Percentiles rank a stretch among this genome's conserved stretches.
Conservation (phyloP, 768 basidiomycete genomes). For the Lactarius evosmus region DNA sequence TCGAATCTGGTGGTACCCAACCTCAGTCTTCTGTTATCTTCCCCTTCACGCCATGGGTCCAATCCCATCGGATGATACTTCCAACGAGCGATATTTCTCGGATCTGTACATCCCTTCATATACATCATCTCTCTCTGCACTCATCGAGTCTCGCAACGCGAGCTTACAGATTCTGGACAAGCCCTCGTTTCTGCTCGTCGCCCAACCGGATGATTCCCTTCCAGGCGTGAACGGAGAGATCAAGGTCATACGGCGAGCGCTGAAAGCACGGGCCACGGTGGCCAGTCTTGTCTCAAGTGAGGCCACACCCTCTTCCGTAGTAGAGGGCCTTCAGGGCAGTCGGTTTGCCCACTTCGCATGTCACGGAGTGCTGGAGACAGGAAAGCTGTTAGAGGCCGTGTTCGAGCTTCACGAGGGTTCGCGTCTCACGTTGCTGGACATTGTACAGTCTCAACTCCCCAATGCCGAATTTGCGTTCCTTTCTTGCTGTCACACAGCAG, state of each 20-base stretch:
- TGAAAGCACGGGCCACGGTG: background rate
- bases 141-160: conserved; percentile 1
- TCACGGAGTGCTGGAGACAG: conserved; percentile 6
- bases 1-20: conserved; percentile 5
- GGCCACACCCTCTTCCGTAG: background rate
- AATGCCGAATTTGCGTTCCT: conserved; percentile 15
- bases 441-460: conserved; percentile 8
- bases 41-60: conserved; percentile 15
- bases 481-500: conserved; percentile 12
- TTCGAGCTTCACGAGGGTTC: background rate
- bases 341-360: conserved; percentile 17
- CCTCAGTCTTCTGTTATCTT: conserved; percentile 8
- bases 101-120: conserved; percentile 12
- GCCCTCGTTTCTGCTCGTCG: conserved; percentile 9
- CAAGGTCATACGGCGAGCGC: background rate
- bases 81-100: conserved; percentile 7
- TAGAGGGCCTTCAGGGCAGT: background rate
- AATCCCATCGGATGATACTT: background rate
- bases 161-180: background rate
- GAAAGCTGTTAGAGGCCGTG: background rate
- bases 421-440: conserved; percentile 4
- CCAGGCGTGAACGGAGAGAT: background rate
- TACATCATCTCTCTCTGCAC: conserved; percentile 5
- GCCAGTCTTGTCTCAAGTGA: background rate
- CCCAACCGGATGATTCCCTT: background rate